Evolutionary conservation across 208 protist genomes (phyloP), one percentile per base, ranked within the genome.

Genomic region (Acanthamoeba healyi): DNA sequence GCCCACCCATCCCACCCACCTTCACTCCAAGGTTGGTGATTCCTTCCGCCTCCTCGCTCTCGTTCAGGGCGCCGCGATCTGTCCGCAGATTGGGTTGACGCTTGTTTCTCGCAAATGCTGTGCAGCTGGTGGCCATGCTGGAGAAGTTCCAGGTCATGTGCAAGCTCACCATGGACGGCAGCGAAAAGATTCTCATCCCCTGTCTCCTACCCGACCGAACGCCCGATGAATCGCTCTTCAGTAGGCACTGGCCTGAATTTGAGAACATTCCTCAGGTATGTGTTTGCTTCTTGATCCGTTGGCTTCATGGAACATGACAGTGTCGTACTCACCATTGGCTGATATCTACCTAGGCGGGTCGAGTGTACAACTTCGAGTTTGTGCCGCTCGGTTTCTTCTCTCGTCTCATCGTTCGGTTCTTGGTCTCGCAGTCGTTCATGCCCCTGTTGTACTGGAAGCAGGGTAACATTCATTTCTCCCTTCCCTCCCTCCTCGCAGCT

Each of bases 321-420:
- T 74, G 34, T 74, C 24, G 29, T 74, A n/a, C n/a, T 74, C 14
- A 32, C 0, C 4, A 6, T 51, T 51, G 17, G 0, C 17, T 51
- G 4, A 19, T 51, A 51, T 51, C n/a, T 51, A 63, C 56, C 10
- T 4, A 26, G 84, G 84, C 84, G 24, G 84, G 84, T 24, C 51
- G 88, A 79, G 65, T 93, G 6, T 93, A 93, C 67, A 74, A 82
- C 44, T 93, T 93, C 29, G 88, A 93, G 65, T 93, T 93, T n/a
- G 88, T 93, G 88, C 88, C 88, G 3, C 88, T 93, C 17, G 88
- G 88, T 32, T 93, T 93, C 63, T 93, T 93, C 44, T 67, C 46
- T 22, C 61, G 88, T 0, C 51, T 93, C 46, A 93, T 93, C 26
- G 88, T 93, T 4, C 58, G 65, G 19, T 93, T 93, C 46, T 22